These are phyloP conservation scores for Chondrostereum purpureum DNA, from an alignment of 1,284 basidiomycete species.

Conservation along the genomic window DNA sequence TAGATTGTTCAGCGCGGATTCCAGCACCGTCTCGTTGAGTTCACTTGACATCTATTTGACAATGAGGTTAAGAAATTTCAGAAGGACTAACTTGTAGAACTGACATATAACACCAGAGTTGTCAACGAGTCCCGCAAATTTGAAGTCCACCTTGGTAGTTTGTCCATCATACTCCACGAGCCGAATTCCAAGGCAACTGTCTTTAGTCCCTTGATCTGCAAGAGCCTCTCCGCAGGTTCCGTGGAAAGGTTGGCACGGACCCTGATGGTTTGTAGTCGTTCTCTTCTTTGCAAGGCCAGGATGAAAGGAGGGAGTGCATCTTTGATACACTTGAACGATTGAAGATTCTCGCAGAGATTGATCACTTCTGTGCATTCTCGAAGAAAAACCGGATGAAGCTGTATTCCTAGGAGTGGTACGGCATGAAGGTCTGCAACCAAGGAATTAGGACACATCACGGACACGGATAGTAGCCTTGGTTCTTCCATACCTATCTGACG, in stretches of 20 bases:
- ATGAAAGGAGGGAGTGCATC: conserved; percentile 45
- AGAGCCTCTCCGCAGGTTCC: conserved; percentile 39
- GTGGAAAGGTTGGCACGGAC: conserved; percentile 42
- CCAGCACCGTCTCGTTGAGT: conserved; percentile 44
- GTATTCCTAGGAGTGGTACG: conserved; percentile 29
- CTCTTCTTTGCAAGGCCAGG: conserved; percentile 35
- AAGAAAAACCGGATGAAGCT: conserved; percentile 43
- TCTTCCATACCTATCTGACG: conserved; percentile 48
- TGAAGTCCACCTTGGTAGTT: conserved; percentile 48
- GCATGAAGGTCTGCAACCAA: conserved; percentile 42
- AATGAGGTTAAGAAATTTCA: conserved; percentile 4
- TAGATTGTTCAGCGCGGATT: conserved; percentile 39
- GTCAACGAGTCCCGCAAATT: conserved; percentile 37
- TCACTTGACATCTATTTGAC: conserved; percentile 46
- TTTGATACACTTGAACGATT: conserved; percentile 46
- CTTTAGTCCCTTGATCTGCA: conserved; percentile 33
- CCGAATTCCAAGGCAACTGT: conserved; percentile 48
- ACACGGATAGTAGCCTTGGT: not conserved
- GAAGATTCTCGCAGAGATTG: conserved; percentile 42
- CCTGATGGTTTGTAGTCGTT: conserved; percentile 39
- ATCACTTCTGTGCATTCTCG: conserved; percentile 43
- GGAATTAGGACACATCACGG: not conserved
- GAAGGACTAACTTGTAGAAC: conserved; percentile 16
- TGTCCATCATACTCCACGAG: conserved; percentile 54
- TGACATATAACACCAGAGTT: conserved; percentile 50